These are phyloP conservation scores for Boletus semigastroideus DNA, from an alignment of 1,284 basidiomycete species.

Conservation along the genomic window DNA sequence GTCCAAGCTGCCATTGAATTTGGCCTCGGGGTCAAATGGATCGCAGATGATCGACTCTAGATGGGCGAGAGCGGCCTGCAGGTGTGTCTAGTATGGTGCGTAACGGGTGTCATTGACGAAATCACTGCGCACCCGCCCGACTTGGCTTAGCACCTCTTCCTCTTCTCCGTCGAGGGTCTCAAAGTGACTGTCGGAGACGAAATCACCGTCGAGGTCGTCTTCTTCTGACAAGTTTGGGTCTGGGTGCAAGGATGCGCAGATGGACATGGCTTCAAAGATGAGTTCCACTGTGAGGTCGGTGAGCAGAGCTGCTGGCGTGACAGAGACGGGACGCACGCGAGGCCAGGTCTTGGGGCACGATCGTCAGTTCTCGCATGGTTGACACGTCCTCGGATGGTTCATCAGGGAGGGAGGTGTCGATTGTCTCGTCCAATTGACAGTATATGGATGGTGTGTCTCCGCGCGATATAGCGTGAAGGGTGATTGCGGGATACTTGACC, in stretches of 20 bases:
- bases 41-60: slow-evolving; percentile 75
- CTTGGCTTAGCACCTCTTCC: slow-evolving; percentile 72
- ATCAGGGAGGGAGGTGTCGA: slow-evolving; percentile 29
- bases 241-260: slow-evolving; percentile 89
- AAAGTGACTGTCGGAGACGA: slow-evolving; percentile 55
- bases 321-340: slow-evolving; percentile 51
- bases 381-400: slow-evolving; percentile 38
- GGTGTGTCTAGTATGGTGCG: slow-evolving; percentile 76
- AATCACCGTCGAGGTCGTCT: slow-evolving; percentile 59
- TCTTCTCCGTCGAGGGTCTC: slow-evolving; percentile 62
- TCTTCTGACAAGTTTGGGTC: slow-evolving; percentile 60
- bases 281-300: slow-evolving; percentile 60
- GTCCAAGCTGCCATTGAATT: slow-evolving; percentile 19
- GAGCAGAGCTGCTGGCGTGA: neutral
- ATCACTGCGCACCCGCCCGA: slow-evolving; percentile 94
- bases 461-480: slow-evolving; percentile 85
- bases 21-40: slow-evolving; percentile 27
- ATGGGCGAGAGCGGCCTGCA: slow-evolving; percentile 70
- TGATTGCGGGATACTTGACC: slow-evolving; percentile 82
- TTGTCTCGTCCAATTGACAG: slow-evolving; percentile 81
- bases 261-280: slow-evolving; percentile 86
- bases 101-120: slow-evolving; percentile 79
- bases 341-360: slow-evolving; percentile 58
- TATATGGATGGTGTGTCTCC: slow-evolving; percentile 74
- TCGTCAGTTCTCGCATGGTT: slow-evolving; percentile 74